Conservation (phyloP, 1,139 yeast genomes). For the Suhomyces terraborum region DNA sequence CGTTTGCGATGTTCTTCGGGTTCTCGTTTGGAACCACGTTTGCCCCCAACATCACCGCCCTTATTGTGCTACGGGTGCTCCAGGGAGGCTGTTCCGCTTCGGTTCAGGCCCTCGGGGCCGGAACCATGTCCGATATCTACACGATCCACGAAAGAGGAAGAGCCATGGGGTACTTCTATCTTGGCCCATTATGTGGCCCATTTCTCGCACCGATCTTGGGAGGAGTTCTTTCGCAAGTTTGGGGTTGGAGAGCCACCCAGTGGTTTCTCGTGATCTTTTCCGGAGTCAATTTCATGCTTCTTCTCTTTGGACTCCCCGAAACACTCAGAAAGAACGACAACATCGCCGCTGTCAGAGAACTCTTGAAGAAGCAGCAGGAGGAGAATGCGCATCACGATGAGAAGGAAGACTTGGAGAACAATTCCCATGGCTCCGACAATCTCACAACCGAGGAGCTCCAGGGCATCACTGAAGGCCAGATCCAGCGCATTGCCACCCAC, state of each 20-base stretch:
- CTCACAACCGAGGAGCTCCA: slow-evolving; percentile 20
- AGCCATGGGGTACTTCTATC: slow-evolving; percentile 79
- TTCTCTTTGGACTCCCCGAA: slow-evolving; percentile 70
- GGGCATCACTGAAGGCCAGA: slow-evolving; percentile 17
- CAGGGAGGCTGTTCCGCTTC: slow-evolving; percentile 84
- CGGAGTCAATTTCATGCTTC: slow-evolving; percentile 51
- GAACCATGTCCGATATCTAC: slow-evolving; percentile 77
- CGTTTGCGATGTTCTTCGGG: slow-evolving; percentile 62
- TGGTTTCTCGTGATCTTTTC: slow-evolving; percentile 78
- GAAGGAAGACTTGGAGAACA: slow-evolving; percentile 15
- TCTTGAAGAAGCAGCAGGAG: slow-evolving; percentile 21
- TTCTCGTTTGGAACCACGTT: slow-evolving; percentile 76
- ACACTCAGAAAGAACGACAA: slow-evolving; percentile 63
- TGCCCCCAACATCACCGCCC: slow-evolving; percentile 58
- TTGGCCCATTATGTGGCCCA: slow-evolving; percentile 84
- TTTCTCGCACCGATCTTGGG: slow-evolving; percentile 80
- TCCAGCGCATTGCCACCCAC: slow-evolving; percentile 25
- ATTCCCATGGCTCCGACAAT: slow-evolving; percentile 12
- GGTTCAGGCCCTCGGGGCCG: slow-evolving; percentile 90
- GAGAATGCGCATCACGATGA: slow-evolving; percentile 20
- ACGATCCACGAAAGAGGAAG: slow-evolving; percentile 69
- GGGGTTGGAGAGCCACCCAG: slow-evolving; percentile 91
- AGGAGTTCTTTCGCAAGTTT: slow-evolving; percentile 67
- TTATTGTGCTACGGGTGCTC: slow-evolving; percentile 68
- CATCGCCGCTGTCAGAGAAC: slow-evolving; percentile 48